These are phyloP conservation scores for Kwoniella mangroviensis DNA, from an alignment of 768 basidiomycete genomes.

Conservation along the genomic window DNA sequence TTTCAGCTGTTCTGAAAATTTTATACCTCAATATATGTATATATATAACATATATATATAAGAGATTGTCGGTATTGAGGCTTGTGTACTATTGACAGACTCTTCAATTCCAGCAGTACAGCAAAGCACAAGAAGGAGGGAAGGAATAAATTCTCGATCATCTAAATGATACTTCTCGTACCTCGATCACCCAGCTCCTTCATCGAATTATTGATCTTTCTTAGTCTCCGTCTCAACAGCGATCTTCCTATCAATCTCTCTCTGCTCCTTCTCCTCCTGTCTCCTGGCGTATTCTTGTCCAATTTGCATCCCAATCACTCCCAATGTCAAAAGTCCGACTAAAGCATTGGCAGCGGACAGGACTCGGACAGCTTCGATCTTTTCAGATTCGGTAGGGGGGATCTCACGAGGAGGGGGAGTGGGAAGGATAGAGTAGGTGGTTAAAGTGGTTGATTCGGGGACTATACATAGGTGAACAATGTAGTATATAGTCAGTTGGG, in stretches of 20 bases:
- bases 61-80: too few species aligned
- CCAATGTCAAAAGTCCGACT: slow-evolving; percentile 69
- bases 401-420: slow-evolving; percentile 45
- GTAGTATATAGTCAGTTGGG: background rate
- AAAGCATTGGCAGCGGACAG: slow-evolving; percentile 87
- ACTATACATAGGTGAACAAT: slow-evolving; percentile 30
- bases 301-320: slow-evolving; percentile 63
- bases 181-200: too few species aligned
- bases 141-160: too few species aligned
- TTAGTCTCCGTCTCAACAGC: slow-evolving; percentile 31
- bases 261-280: slow-evolving; percentile 62
- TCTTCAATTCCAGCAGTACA: too few species aligned
- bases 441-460: slow-evolving; percentile 42
- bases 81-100: too few species aligned
- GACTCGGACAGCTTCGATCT: slow-evolving; percentile 76
- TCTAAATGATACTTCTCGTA: too few species aligned
- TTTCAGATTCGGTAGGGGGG: slow-evolving; percentile 64
- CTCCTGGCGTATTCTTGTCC: slow-evolving; percentile 84
- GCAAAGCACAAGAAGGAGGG: too few species aligned
- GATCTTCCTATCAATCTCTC: slow-evolving; percentile 52
- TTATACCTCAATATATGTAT: too few species aligned
- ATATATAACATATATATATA: too few species aligned
- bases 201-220: slow-evolving; percentile 32
- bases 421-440: slow-evolving; percentile 53
- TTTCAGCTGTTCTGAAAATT: too few species aligned